A percentile compares a stretch with the other conserved stretches of the same genome.
These are phyloP conservation scores for Fusarium sp. DNA, from an alignment of 2,329 filamentous ascomycete species.

Conservation along the genomic window DNA sequence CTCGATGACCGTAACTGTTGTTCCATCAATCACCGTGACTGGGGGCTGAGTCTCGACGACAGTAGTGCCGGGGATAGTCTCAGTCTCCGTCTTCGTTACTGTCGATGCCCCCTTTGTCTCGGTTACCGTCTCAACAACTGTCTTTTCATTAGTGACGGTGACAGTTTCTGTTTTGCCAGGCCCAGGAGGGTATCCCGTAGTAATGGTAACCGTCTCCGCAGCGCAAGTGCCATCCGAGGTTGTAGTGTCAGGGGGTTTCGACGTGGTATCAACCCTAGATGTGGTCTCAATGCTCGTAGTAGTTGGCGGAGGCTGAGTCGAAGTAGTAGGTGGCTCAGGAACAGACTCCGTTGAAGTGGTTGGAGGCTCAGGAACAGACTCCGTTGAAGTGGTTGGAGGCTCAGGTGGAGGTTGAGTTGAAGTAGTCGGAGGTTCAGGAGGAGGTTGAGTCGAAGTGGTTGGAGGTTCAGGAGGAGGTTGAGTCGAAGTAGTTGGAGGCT, in stretches of 20 bases:
- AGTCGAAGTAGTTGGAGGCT: constrained; percentile 3
- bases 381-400: constrained; percentile 4
- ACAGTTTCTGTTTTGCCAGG: background rate
- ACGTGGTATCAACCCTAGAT: too few species aligned
- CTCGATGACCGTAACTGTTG: background rate
- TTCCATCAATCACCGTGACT: background rate
- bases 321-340: background rate
- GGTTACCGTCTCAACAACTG: constrained; percentile 1
- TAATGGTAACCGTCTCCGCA: constrained; percentile 10
- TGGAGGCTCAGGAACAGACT: background rate
- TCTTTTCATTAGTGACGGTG: background rate
- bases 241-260: constrained; percentile 8
- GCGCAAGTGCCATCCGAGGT: background rate
- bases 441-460: constrained; percentile 2
- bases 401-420: background rate
- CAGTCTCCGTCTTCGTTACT: constrained; percentile 7
- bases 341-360: background rate
- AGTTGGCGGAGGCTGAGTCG: constrained; percentile 1
- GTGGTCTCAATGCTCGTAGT: constrained; percentile 2
- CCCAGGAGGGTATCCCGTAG: background rate
- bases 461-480: background rate
- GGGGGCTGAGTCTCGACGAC: constrained; percentile 17
- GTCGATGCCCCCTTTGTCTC: constrained; percentile 11
- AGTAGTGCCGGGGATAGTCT: constrained; percentile 10
- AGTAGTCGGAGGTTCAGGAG: constrained; percentile 7